Evolutionary conservation across 108 stramenopile species (phyloP).

Genomic region (Cyclotella baltica): DNA sequence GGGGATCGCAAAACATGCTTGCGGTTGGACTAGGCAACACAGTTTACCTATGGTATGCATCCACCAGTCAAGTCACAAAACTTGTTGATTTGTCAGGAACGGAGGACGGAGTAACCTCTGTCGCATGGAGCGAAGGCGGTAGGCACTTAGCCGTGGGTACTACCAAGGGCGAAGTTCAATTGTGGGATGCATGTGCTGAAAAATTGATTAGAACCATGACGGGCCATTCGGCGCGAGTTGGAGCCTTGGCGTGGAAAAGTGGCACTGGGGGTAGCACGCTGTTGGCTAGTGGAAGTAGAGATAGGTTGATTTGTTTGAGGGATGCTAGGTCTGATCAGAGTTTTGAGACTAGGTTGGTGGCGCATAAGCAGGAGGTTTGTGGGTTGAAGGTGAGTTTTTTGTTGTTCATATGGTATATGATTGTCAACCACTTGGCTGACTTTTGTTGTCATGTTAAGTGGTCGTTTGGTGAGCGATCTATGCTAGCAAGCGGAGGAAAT

Average conservation of each 20-base stretch:
- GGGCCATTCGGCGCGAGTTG: constrained; percentile 93
- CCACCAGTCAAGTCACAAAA: constrained; percentile 92
- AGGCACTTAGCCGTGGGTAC: constrained; percentile 93
- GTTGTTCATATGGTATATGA: background rate
- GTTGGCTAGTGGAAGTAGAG: constrained; percentile 53
- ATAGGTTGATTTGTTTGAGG: constrained; percentile 88
- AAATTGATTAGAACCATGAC: constrained; percentile 83
- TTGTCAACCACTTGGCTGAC: background rate
- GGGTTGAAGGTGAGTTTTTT: constrained; percentile 67
- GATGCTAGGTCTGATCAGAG: constrained; percentile 86
- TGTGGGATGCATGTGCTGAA: constrained; percentile 93
- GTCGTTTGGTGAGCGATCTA: constrained; percentile 91
- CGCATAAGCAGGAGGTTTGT: constrained; percentile 98
- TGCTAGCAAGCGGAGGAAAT: constrained; percentile 96
- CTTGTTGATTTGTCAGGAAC: constrained; percentile 74
- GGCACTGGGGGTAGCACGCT: constrained; percentile 11
- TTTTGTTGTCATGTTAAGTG: constrained; percentile 55
- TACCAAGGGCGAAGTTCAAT: constrained; percentile 88
- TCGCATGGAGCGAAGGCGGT: constrained; percentile 94
- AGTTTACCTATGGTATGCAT: constrained; percentile 96
- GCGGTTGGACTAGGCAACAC: constrained; percentile 96
- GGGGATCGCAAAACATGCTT: constrained; percentile 95
- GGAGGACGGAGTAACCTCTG: constrained; percentile 86
- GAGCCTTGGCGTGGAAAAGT: constrained; percentile 88
- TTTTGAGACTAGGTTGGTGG: constrained; percentile 70